Conservation (phyloP, 1,284 basidiomycete genomes). For the Anthracocystis setariae region DNA sequence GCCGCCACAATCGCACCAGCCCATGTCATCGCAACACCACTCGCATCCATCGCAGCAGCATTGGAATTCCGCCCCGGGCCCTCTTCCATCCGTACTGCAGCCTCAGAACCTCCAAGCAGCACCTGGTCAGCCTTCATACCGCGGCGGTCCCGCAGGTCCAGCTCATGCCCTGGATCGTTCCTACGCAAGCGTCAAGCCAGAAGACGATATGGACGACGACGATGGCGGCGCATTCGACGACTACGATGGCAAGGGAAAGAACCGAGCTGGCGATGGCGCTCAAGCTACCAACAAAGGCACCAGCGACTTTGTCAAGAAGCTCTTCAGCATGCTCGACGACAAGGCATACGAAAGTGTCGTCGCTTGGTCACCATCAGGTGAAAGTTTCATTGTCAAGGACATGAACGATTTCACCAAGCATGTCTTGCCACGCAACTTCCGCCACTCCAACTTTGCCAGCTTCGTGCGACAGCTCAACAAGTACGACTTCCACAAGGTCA, state of each 20-base stretch:
- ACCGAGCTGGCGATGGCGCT: constrained; percentile 15
- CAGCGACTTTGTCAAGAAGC: constrained; percentile 90
- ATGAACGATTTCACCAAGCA: constrained; percentile 97
- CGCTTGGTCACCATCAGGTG: constrained; percentile 85
- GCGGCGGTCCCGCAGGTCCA: constrained; percentile 9
- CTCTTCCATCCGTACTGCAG: constrained; percentile 38
- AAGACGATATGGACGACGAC: constrained; percentile 42
- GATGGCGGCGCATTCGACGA: constrained; percentile 32
- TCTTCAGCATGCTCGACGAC: constrained; percentile 90
- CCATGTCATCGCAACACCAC: constrained; percentile 8
- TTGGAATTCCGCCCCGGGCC: constrained; percentile 28
- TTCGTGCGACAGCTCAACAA: constrained; percentile 84
- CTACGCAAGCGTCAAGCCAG: constrained; percentile 18
- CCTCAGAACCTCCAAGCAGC: constrained; percentile 13
- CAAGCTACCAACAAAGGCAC: constrained; percentile 47
- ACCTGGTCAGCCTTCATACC: neutral
- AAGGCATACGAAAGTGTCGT: constrained; percentile 79
- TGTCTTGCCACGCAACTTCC: constrained; percentile 92
- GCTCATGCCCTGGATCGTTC: constrained; percentile 21
- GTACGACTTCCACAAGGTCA: constrained; percentile 95
- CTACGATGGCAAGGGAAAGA: constrained; percentile 32
- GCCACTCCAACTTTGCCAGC: constrained; percentile 91
- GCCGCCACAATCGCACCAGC: constrained; percentile 7
- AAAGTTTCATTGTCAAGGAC: constrained; percentile 94
- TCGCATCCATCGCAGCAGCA: constrained; percentile 19